Evolutionary conservation across 139 green algal species (phyloP), one percentile per base, ranked within the genome.

Genomic region (Deuterostichococcus epilithicus): DNA sequence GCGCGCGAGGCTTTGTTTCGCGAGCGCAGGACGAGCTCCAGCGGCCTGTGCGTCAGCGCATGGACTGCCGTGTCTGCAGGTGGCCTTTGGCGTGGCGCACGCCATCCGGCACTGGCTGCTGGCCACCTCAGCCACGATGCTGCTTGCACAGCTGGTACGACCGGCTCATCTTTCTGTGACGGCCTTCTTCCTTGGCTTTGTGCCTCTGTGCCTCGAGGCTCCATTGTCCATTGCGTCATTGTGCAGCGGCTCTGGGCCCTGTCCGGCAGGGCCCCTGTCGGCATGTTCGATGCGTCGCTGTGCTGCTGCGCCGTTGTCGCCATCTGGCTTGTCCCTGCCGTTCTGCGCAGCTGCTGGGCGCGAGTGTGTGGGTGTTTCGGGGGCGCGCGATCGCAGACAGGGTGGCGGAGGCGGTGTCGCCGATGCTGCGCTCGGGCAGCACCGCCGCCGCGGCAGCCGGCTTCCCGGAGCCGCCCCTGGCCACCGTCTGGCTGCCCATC

Each of bases 101-200:
- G 90, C 82, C 33, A 72, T 93, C 23, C 75, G 83, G 26, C 88
- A 85, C 76, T 93, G 85, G 83, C 79, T 87, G 2, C n/a, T 94
- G 6, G 75, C 80, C 1, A 86, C 83, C 0, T 89, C 89, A 23
- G 77, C 76, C 30, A 76, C 84, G 76, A 92, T 92, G 84, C 72
- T 92, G 32, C 52, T 73, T 3, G 85, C 86, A 2, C 88, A 95
- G 74, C 79, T 91, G 82, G 85, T 90, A 52, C 73, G 82, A 32
- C 13, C 1, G n/a, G 1, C 65, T 70, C 28, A 3, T 70, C 5
- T 42, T 70, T n/a, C 65, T 23, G 5, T 36, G 15, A 70, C n/a
- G n/a, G n/a, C n/a, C n/a, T n/a, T n/a, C n/a, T n/a, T n/a, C n/a
- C n/a, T n/a, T n/a, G n/a, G n/a, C n/a, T n/a, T n/a, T n/a, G n/a